Evolutionary conservation across 768 basidiomycete genomes (phyloP), one percentile per base, ranked within the genome.

Genomic region (Leccinellum luteum): DNA sequence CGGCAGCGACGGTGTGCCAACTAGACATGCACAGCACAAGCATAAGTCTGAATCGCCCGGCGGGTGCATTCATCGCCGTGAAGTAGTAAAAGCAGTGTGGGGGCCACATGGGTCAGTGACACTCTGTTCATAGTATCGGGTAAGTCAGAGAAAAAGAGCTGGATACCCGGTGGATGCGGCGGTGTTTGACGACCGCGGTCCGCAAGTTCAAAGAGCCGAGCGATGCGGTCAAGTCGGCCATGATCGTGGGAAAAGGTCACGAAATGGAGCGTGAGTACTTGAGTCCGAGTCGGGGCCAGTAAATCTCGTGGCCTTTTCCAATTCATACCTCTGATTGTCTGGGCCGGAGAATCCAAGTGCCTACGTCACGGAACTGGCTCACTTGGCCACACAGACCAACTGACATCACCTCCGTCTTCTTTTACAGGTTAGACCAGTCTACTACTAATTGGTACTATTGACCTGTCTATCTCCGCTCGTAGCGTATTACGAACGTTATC

Each of bases 311-410:
- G n/a, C n/a, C n/a, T n/a, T n/a, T 38, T 38, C 35, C 17, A 43
- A 4, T 17, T 19, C 23, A 4, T 52, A 6, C 12, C 6, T 32
- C 23, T 7, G 45, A 47, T 47, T 15, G 14, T 23, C 45, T 5
- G 5, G 17, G 8, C 12, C 34, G 15, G 34, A 35, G 15, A 15
- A 2, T 35, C 6, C 43, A 44, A 13, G 19, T 12, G 8, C 12
- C 19, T n/a, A 25, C 17, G 9, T 59, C 6, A n/a, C n/a, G n/a
- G 57, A 59, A 28, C 59, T 28, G 48, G 60, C 15, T 60, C 41
- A 12, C 19, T 54, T 55, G 32, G 9, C 17, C 38, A n/a, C 5
- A 23, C 27, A 21, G 34, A 49, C 25, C 30, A 23, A 44, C 49
- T 32, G 31, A 12, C n/a, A 38, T 38, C 17, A 17, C 35, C 35